Evolutionary conservation across 2,329 filamentous ascomycete species (phyloP).

Genomic region (Sclerotinia minor): DNA sequence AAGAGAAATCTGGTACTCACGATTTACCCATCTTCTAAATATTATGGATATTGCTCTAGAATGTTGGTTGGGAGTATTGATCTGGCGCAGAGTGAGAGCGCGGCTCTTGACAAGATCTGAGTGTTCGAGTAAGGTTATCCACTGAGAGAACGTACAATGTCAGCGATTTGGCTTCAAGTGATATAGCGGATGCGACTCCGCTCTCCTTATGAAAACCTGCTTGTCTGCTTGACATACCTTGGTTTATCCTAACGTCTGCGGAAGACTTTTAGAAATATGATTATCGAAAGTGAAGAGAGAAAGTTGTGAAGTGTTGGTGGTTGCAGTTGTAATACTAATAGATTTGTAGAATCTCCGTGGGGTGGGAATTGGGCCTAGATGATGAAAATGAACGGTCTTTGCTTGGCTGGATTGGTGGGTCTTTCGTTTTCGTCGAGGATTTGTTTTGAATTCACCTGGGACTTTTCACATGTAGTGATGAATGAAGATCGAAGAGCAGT

Average conservation of each 20-base stretch:
- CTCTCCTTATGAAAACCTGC: neutral
- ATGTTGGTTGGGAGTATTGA: neutral
- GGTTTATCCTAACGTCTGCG: neutral
- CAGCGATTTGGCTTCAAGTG: constrained; percentile 11
- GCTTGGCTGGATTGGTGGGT: constrained; percentile 6
- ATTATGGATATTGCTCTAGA: constrained; percentile 7
- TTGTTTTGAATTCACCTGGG: constrained; percentile 1
- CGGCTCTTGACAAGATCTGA: constrained; percentile 12
- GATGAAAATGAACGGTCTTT: constrained; percentile 2
- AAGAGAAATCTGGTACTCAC: constrained; percentile 23
- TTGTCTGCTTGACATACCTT: constrained; percentile 8
- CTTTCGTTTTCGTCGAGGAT: neutral
- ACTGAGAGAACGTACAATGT: neutral
- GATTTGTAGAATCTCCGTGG: constrained; percentile 23
- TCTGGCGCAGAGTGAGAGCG: constrained; percentile 21
- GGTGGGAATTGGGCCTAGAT: constrained; percentile 19
- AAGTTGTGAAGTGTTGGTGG: neutral
- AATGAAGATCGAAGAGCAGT: neutral
- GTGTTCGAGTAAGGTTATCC: constrained; percentile 11
- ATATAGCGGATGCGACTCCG: neutral
- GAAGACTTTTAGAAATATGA: neutral
- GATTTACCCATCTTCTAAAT: constrained; percentile 29
- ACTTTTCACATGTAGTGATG: neutral
- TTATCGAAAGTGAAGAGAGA: neutral
- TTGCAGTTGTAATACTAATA: constrained; percentile 4